Conservation (phyloP, 192 early-diverging fungal genomes). For the Linnemannia elongata region DNA sequence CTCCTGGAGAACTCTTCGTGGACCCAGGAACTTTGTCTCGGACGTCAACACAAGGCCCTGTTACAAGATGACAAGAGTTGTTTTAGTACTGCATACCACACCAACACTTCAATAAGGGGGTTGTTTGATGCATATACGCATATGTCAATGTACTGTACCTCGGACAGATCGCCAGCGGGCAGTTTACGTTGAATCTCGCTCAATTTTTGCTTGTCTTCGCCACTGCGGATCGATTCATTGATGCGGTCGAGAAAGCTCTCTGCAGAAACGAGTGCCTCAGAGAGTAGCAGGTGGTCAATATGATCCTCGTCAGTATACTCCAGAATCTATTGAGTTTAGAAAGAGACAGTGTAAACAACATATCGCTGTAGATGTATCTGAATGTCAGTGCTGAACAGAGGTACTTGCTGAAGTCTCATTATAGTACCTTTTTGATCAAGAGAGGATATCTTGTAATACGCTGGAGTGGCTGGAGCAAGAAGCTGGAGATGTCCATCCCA, state of each 20-base stretch:
- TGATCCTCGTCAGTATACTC: constrained; percentile 79
- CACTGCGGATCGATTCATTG: constrained; percentile 86
- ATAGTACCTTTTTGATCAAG: constrained; percentile 78
- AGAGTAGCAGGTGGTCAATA: constrained; percentile 81
- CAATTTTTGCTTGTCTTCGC: constrained; percentile 67
- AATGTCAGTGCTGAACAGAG: neutral
- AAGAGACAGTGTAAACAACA: neutral
- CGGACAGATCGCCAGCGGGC: constrained; percentile 67
- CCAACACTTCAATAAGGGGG: no score
- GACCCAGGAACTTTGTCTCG: constrained; percentile 68
- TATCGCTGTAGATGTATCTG: neutral
- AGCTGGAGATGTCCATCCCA: constrained; percentile 81
- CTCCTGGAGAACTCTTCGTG: constrained; percentile 77
- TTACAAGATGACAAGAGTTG: neutral
- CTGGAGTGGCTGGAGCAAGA: constrained; percentile 92
- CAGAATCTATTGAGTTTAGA: constrained; percentile 67
- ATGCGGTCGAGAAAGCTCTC: constrained; percentile 79
- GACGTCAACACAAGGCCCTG: constrained; percentile 70
- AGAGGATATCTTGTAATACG: constrained; percentile 94
- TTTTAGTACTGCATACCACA: neutral
- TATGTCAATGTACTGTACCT: constrained; percentile 36
- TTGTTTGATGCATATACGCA: no score
- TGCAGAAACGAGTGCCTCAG: constrained; percentile 76
- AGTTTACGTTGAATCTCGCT: constrained; percentile 70
- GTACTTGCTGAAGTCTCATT: neutral